phyloP scores from a whole-genome alignment of 768 basidiomycete genomes.

The Leccinum variicolor region DNA sequence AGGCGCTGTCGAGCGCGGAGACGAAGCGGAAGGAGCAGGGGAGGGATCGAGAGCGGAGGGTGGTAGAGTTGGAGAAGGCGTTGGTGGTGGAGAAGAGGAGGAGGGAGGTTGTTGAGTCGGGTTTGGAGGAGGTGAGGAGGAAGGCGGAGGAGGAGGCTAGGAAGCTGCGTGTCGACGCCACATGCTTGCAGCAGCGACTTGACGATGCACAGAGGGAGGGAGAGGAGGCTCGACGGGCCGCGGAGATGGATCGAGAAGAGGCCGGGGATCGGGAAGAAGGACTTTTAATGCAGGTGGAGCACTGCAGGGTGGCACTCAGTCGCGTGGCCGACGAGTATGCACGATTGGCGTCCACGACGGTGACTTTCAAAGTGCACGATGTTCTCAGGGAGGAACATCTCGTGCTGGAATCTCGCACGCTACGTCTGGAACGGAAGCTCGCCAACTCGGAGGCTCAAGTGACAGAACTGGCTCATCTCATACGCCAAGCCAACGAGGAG shows the following conservation, averaged over 20 bases:
- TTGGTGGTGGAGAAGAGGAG: conserved; percentile 48
- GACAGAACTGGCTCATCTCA: conserved; percentile 56
- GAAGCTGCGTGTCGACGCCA: conserved; percentile 32
- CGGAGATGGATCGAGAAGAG: conserved; percentile 31
- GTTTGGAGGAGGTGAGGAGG: conserved; percentile 39
- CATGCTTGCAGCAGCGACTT: conserved; percentile 37
- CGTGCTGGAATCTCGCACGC: conserved; percentile 38
- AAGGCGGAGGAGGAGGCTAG: conserved; percentile 41
- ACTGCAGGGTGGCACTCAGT: conserved; percentile 42
- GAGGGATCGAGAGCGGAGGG: conserved; percentile 49
- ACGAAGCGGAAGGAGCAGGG: conserved; percentile 52
- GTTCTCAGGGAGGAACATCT: conserved; percentile 40
- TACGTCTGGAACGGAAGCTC: conserved; percentile 64
- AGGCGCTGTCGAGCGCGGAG: conserved; percentile 47
- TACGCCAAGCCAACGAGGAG: conserved; percentile 55
- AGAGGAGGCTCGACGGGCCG: conserved; percentile 30
- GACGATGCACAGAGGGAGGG: conserved; percentile 36
- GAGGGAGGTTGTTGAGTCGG: conserved; percentile 45
- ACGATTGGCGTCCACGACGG: conserved; percentile 43
- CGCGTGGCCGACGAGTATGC: conserved; percentile 55
- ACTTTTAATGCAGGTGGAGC: conserved; percentile 49
- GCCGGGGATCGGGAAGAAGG: conserved; percentile 40
- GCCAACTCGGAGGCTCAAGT: conserved; percentile 68
- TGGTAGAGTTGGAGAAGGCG: conserved; percentile 55
- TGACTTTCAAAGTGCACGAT: conserved; percentile 35